Evolutionary conservation across 805 yeast genomes (phyloP), one percentile per base, ranked within the genome.

Genomic region (Scheffersomyces stipitis): DNA sequence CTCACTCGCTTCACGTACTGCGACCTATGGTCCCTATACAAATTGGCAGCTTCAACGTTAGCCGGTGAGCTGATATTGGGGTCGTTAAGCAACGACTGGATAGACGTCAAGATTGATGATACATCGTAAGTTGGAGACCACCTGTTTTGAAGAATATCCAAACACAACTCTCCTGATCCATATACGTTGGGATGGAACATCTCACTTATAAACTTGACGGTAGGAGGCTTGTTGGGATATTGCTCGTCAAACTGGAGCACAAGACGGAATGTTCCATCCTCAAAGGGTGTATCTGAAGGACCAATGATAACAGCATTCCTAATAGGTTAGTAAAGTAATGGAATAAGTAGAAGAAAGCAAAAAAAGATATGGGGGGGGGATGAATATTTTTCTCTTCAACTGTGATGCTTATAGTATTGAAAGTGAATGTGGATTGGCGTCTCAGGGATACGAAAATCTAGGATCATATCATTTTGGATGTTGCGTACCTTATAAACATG

Each of bases 41-140:
- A 69, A 45, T 88, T 90, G 2, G 99, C 96, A 4, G 98, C 98
- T 62, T 93, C 99, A 5, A 87, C 98, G 52, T 93, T 93, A 1
- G 99, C 99, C 1, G 99, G 99, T 16, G 96, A 86, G 35, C 90
- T 81, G 32, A 90, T 95, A 59, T 93, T 93, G 13, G 99, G 99
- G 59, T 93, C 99, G 63, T 93, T 93, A 50, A 93, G 71, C 45
- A 93, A 73, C 38, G 90, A 82, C 60, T 93, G 99, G 40, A 93
- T 81, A 18, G 96, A 86, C 1, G 99, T 93, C 50, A 93, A 72
- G 38, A 93, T 91, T 9, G 96, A 88, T 8, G 96, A 89, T 26
- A 93, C 99, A 56, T 93, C 99, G 58, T 91, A 93, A 1, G 99
- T 93, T 9, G 99, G 99, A 17, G 96, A 85, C 99, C 99, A 93